phyloP scores from a whole-genome alignment of 2,329 filamentous ascomycete species.

The Clarireedia paspali region DNA sequence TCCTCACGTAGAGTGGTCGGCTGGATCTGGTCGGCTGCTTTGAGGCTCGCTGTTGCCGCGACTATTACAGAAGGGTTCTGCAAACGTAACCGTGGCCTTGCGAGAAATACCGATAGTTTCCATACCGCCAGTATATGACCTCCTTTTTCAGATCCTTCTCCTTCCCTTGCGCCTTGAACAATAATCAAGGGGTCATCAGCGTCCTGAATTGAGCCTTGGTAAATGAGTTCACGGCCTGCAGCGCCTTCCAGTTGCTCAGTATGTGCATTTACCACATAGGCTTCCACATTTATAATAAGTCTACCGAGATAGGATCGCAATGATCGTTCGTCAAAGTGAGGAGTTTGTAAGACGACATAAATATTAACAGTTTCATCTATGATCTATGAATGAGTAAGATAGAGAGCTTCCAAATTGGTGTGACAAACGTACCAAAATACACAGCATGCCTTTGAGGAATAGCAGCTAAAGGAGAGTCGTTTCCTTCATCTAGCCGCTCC shows the following conservation, averaged over 20 bases:
- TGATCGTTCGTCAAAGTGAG: conserved; percentile 47
- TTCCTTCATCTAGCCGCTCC: conserved; percentile 29
- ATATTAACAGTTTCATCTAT: conserved; percentile 67
- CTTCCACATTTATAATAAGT: conserved; percentile 60
- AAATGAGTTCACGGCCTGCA: conserved; percentile 51
- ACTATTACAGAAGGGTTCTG: conserved; percentile 62
- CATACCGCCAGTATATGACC: conserved; percentile 48
- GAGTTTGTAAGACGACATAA: conserved; percentile 60
- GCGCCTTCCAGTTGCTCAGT: conserved; percentile 38
- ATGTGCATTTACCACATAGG: conserved; percentile 52
- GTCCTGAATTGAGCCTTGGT: conserved; percentile 44
- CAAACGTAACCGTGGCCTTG: conserved; percentile 54
- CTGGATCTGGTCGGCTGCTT: conserved; percentile 39
- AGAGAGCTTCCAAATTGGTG: conserved; percentile 25
- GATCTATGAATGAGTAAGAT: conserved; percentile 43
- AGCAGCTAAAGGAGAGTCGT: conserved; percentile 41
- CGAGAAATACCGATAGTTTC: conserved; percentile 52
- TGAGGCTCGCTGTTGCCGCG: conserved; percentile 52
- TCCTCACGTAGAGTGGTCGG: conserved; percentile 42
- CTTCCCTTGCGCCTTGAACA: conserved; percentile 35
- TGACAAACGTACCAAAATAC: conserved; percentile 58
- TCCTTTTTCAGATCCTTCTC: conserved; percentile 21
- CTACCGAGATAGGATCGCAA: conserved; percentile 53
- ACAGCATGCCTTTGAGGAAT: conserved; percentile 57
- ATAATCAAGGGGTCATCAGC: conserved; percentile 44